Base-by-base conservation (phyloP, 169 alveolate genomes). In the Plasmodium cynomolgi region DNA sequence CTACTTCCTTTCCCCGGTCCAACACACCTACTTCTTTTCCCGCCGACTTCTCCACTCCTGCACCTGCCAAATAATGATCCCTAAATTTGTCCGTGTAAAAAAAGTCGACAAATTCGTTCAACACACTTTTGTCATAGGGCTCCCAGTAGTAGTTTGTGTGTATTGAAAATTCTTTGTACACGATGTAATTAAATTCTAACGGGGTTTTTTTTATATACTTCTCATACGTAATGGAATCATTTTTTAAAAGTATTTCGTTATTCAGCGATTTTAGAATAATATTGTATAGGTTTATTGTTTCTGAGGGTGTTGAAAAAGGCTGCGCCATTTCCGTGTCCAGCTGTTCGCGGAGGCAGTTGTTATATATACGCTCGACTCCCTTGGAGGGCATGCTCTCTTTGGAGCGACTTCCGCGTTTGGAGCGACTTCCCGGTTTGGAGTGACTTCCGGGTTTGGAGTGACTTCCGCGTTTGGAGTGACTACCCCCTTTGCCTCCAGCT, bases 141-240 rank as follows among this genome's bases (percentile, higher is more conserved):
- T 75, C 86, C 73, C 41, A 29, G 47, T 86, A 86, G 68, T 86
- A 86, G 31, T 37, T 86, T 5, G 93, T 75, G 81, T 86, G 93
- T 0, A 58, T 71, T 4, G 93, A 77, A 75, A 86, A 86, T 8
- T 86, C 93, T 77, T 20, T 86, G 31, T 86, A 86, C 6, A 86
- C 81, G 41, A 54, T 77, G 71, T 86, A 79, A 8, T 86, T 86
- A 86, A 86, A 75, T 77, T 86, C 93, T 29, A 86, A 5, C 26
- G 37, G 20, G 31, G 72, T 86, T 56, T 86, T 86, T 39, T 86
- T 86, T 15, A 71, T 31, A 29, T 75, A 86, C 47, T 86, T 86
- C 68, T 68, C 86, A 34, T 86, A 86, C 0, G 93, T 86, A 62
- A 86, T 86, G 5, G 93, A 86, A 39, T 86, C 93, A 86, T 54